These are phyloP conservation scores for Leccinum discolor DNA, from an alignment of 1,284 basidiomycete genomes.

Conservation along the genomic window DNA sequence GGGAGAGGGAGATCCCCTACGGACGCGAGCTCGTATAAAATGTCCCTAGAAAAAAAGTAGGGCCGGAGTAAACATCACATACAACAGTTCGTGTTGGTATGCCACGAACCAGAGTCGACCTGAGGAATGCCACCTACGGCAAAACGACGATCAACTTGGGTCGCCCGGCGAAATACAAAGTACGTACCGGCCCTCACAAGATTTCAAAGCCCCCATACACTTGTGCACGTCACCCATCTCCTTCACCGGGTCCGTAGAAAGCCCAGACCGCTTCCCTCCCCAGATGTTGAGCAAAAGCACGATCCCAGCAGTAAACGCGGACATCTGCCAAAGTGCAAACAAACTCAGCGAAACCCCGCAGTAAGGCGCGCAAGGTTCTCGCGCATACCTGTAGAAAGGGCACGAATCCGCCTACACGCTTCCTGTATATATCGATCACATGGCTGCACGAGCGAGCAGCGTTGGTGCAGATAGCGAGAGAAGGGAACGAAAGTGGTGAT, in stretches of 20 bases:
- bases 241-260: slow-evolving; percentile 47
- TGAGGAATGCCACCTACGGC: slow-evolving; percentile 26
- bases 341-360: slow-evolving; percentile 10
- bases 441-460: slow-evolving; percentile 81
- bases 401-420: slow-evolving; percentile 30
- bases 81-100: neutral
- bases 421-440: slow-evolving; percentile 59
- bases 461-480: slow-evolving; percentile 82
- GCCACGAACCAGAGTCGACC: slow-evolving; percentile 30
- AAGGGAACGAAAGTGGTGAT: slow-evolving; percentile 63
- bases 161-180: neutral
- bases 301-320: slow-evolving; percentile 49
- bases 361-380: neutral
- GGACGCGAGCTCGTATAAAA: slow-evolving; percentile 67
- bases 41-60: slow-evolving; percentile 46
- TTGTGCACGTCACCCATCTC: slow-evolving; percentile 65
- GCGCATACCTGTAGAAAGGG: slow-evolving; percentile 44
- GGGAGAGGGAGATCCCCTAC: slow-evolving; percentile 68
- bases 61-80: neutral
- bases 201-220: slow-evolving; percentile 54
- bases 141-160: neutral
- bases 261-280: slow-evolving; percentile 52
- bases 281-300: slow-evolving; percentile 57
- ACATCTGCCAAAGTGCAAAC: slow-evolving; percentile 17
- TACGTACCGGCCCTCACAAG: slow-evolving; percentile 33